Conservation (phyloP, 2,329 filamentous ascomycete species). For the Epichloe gansuensis region DNA sequence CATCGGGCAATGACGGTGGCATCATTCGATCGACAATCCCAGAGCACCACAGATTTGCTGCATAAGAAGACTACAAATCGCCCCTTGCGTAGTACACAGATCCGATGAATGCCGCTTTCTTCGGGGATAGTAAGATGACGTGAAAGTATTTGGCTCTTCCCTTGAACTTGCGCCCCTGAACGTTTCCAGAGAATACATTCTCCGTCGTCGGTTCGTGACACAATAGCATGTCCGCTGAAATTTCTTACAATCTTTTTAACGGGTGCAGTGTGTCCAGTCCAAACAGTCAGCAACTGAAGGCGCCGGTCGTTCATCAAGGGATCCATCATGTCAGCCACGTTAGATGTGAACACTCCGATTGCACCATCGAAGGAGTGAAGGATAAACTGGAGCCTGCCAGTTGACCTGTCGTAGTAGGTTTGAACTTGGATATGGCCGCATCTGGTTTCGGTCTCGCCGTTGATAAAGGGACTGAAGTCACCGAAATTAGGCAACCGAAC, state of each 20-base stretch:
- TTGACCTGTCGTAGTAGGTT: slow-evolving; percentile 54
- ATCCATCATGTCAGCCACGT: slow-evolving; percentile 70
- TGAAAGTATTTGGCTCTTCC: slow-evolving; percentile 37
- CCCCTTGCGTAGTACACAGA: slow-evolving; percentile 64
- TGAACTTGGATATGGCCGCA: slow-evolving; percentile 51
- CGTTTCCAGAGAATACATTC: slow-evolving; percentile 80
- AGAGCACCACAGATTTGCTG: slow-evolving; percentile 56
- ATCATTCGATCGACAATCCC: slow-evolving; percentile 56
- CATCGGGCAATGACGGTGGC: slow-evolving; percentile 40
- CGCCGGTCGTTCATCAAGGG: slow-evolving; percentile 48
- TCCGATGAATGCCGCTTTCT: slow-evolving; percentile 62
- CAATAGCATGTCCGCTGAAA: slow-evolving; percentile 63
- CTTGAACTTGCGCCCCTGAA: slow-evolving; percentile 11
- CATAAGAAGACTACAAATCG: slow-evolving; percentile 72
- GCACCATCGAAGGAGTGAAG: slow-evolving; percentile 76
- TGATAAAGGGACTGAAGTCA: slow-evolving; percentile 25
- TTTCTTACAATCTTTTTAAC: slow-evolving; percentile 82
- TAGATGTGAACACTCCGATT: slow-evolving; percentile 69
- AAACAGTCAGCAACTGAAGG: slow-evolving; percentile 50
- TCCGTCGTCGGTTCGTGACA: slow-evolving; percentile 66
- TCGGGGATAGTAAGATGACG: slow-evolving; percentile 57
- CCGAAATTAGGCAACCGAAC: slow-evolving; percentile 46
- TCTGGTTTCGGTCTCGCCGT: slow-evolving; percentile 6
- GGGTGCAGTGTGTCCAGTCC: slow-evolving; percentile 72
- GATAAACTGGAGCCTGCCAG: slow-evolving; percentile 57